These are phyloP conservation scores for Penicillium nucicola DNA, from an alignment of 495 filamentous ascomycete species.

Conservation along the genomic window DNA sequence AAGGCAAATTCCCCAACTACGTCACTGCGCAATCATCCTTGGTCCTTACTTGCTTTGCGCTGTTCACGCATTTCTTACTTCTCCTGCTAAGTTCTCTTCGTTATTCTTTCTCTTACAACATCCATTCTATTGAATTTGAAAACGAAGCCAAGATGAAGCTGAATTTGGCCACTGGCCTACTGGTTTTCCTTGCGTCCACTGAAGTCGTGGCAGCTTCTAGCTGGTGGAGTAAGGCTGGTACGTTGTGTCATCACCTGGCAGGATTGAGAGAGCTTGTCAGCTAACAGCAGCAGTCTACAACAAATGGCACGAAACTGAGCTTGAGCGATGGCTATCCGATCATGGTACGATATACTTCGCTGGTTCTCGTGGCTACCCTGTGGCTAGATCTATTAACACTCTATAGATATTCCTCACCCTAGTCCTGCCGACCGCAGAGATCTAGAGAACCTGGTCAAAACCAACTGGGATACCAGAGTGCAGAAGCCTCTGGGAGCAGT, in stretches of 20 bases:
- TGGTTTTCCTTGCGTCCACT: constrained; percentile 64
- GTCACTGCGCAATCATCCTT: constrained; percentile 43
- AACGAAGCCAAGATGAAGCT: constrained; percentile 63
- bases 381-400: constrained; percentile 6
- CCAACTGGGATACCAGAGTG: constrained; percentile 78
- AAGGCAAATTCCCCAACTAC: constrained; percentile 33
- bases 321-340: constrained; percentile 95
- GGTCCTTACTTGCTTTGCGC: constrained; percentile 8
- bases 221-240: constrained; percentile 84
- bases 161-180: constrained; percentile 59
- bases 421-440: constrained; percentile 81
- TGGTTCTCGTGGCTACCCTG: too few species aligned
- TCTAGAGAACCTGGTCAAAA: constrained; percentile 77
- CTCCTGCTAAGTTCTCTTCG: too few species aligned
- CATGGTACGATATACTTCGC: constrained; percentile 43
- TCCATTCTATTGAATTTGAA: background rate
- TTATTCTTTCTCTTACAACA: too few species aligned
- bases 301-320: constrained; percentile 97
- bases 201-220: constrained; percentile 64
- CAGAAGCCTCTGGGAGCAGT: constrained; percentile 70
- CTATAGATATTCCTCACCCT: constrained; percentile 72
- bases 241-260: constrained; percentile 31
- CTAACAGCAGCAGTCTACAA: constrained; percentile 72
- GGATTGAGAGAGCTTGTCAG: background rate
- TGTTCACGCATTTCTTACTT: background rate